Percentiles rank a stretch among this genome's conserved stretches.
Evolutionary conservation across 768 basidiomycete species (phyloP).

Genomic region (Xerocomus brunneocitrinus): DNA sequence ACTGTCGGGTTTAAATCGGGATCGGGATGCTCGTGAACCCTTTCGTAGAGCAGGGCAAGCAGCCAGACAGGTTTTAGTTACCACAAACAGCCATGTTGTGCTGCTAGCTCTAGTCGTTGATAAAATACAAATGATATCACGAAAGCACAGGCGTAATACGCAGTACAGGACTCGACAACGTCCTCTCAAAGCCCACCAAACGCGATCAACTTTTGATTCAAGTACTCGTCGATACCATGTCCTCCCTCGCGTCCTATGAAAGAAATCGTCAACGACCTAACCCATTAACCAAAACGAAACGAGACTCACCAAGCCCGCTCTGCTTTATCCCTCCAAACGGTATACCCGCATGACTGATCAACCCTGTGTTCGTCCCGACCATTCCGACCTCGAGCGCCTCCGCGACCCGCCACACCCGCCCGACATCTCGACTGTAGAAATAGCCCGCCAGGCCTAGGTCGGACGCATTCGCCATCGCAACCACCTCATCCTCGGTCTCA

Average conservation of each 20-base stretch:
- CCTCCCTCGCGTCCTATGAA: slow-evolving; percentile 72
- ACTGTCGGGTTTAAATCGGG: slow-evolving; percentile 65
- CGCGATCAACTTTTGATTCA: slow-evolving; percentile 76
- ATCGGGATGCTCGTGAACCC: slow-evolving; percentile 79
- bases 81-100: not conserved
- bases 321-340: slow-evolving; percentile 93
- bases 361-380: slow-evolving; percentile 80
- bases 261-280: not conserved
- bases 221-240: slow-evolving; percentile 87
- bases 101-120: not conserved
- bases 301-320: slow-evolving; percentile 59
- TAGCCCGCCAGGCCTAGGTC: slow-evolving; percentile 91
- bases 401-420: slow-evolving; percentile 89
- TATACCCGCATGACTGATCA: slow-evolving; percentile 73
- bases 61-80: slow-evolving; percentile 40
- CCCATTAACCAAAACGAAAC: not conserved
- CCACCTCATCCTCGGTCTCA: slow-evolving; percentile 90
- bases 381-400: slow-evolving; percentile 93
- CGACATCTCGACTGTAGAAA: slow-evolving; percentile 85
- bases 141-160: not conserved
- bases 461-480: slow-evolving; percentile 77
- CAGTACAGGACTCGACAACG: not conserved
- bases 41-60: slow-evolving; percentile 61
- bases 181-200: slow-evolving; percentile 61
- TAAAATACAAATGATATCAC: not conserved